Percentiles rank a stretch among this genome's conserved stretches.
These are phyloP conservation scores for Friedmanniomyces endolithicus DNA, from an alignment of 495 filamentous ascomycete genomes.

Conservation along the genomic window DNA sequence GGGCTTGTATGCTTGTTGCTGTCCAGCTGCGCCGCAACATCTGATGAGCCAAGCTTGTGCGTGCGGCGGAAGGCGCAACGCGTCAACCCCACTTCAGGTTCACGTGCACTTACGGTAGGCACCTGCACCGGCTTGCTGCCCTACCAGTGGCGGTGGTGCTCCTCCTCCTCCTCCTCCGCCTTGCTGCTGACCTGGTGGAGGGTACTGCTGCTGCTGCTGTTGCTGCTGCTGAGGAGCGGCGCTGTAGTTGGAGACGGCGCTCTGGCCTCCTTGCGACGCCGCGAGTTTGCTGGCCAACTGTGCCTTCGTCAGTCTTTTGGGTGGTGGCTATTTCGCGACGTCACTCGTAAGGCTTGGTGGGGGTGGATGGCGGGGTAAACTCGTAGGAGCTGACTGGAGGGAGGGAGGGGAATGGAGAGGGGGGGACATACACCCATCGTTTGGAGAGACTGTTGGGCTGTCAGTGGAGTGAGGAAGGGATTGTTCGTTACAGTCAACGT, in stretches of 20 bases:
- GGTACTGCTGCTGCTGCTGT: not conserved
- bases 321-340: not conserved
- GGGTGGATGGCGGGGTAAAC: not conserved
- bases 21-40: slow-evolving; percentile 15
- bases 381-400: not conserved
- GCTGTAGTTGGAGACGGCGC: slow-evolving; percentile 3
- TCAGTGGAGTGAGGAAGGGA: not conserved
- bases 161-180: not conserved
- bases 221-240: too few relatives aligned
- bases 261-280: slow-evolving; percentile 17
- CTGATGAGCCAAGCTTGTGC: not conserved
- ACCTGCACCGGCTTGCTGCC: not conserved
- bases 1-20: slow-evolving; percentile 20
- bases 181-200: slow-evolving; percentile 1
- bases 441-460: not conserved
- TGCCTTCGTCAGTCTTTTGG: slow-evolving; percentile 9
- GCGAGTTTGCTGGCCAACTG: slow-evolving; percentile 24
- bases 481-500: too few relatives aligned
- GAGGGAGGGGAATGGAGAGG: not conserved
- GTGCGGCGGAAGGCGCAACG: not conserved
- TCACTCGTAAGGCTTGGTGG: not conserved
- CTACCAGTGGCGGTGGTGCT: slow-evolving; percentile 11
- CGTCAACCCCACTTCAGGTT: not conserved
- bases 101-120: slow-evolving; percentile 14
- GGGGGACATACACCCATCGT: not conserved